These are phyloP conservation scores for Magnaporthiopsis incrustans DNA, from an alignment of 2,329 filamentous ascomycete species.

Conservation along the genomic window DNA sequence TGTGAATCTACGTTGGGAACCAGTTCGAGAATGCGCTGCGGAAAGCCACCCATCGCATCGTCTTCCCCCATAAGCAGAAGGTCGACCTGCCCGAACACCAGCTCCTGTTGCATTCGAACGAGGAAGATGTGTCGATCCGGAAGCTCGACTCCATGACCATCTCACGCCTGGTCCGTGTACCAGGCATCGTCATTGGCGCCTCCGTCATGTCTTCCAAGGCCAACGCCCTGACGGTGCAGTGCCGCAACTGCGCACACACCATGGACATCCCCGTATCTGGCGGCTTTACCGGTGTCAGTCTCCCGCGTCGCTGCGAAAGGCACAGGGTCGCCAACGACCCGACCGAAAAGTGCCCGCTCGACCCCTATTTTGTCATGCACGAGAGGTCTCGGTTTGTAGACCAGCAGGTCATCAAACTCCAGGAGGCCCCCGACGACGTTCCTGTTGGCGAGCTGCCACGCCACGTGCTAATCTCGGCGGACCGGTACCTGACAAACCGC, in stretches of 20 bases:
- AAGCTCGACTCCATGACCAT: constrained; percentile 90
- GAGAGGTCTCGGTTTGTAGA: constrained; percentile 94
- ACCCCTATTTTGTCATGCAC: constrained; percentile 93
- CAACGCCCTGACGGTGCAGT: constrained; percentile 77
- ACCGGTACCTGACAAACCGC: constrained; percentile 88
- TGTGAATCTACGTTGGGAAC: not conserved
- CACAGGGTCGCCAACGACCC: constrained; percentile 56
- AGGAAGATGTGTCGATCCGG: constrained; percentile 85
- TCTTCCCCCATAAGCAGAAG: constrained; percentile 67
- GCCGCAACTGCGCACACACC: constrained; percentile 72
- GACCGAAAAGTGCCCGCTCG: constrained; percentile 73
- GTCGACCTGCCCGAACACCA: constrained; percentile 81
- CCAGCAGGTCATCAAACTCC: constrained; percentile 95
- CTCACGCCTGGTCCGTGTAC: constrained; percentile 89
- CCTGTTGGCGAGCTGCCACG: constrained; percentile 92
- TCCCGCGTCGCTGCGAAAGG: constrained; percentile 71
- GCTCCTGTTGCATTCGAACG: constrained; percentile 86
- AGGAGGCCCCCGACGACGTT: constrained; percentile 95
- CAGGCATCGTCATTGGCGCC: constrained; percentile 94
- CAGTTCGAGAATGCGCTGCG: constrained; percentile 88
- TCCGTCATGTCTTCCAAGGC: constrained; percentile 96
- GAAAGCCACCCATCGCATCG: constrained; percentile 86
- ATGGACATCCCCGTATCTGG: constrained; percentile 66
- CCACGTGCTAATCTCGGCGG: constrained; percentile 93
- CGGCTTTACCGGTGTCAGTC: constrained; percentile 78